These are phyloP conservation scores for Tagetes patula DNA, from an alignment of 129 eudicot species.

Conservation along the genomic window DNA sequence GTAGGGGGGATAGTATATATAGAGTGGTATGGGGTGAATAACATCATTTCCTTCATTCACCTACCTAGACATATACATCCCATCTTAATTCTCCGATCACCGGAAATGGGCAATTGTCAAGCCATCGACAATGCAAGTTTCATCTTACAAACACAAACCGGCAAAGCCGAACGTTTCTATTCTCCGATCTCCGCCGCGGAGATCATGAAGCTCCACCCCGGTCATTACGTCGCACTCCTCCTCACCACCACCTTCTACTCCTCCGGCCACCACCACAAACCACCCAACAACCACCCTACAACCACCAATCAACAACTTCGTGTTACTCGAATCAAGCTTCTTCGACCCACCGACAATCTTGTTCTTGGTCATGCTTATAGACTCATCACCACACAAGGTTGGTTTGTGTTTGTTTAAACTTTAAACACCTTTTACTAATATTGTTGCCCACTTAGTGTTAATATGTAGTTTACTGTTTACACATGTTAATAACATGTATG, in stretches of 20 bases:
- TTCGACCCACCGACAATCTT: slow-evolving; percentile 73
- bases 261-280: slow-evolving; percentile 40
- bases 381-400: slow-evolving; percentile 86
- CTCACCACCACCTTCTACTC: slow-evolving; percentile 77
- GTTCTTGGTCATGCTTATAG: slow-evolving; percentile 89
- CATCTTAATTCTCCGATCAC: slow-evolving; percentile 8
- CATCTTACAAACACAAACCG: slow-evolving; percentile 73
- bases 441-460: too few species aligned
- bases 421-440: too few species aligned
- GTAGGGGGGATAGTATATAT: slow-evolving; percentile 28
- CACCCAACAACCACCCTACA: slow-evolving; percentile 17
- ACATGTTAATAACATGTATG: too few species aligned
- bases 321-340: slow-evolving; percentile 80
- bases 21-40: slow-evolving; percentile 8
- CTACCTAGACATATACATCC: not conserved
- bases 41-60: slow-evolving; percentile 15
- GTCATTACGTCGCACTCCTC: slow-evolving; percentile 88
- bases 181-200: slow-evolving; percentile 58
- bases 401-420: slow-evolving; percentile 35
- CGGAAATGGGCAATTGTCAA: slow-evolving; percentile 91
- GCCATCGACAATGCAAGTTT: slow-evolving; percentile 84
- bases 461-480: too few species aligned
- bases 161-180: slow-evolving; percentile 57
- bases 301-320: slow-evolving; percentile 45
- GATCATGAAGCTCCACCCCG: slow-evolving; percentile 77